These are phyloP conservation scores for Ichthyophthirius multifiliis DNA, from an alignment of 169 alveolate genomes.

Conservation along the genomic window DNA sequence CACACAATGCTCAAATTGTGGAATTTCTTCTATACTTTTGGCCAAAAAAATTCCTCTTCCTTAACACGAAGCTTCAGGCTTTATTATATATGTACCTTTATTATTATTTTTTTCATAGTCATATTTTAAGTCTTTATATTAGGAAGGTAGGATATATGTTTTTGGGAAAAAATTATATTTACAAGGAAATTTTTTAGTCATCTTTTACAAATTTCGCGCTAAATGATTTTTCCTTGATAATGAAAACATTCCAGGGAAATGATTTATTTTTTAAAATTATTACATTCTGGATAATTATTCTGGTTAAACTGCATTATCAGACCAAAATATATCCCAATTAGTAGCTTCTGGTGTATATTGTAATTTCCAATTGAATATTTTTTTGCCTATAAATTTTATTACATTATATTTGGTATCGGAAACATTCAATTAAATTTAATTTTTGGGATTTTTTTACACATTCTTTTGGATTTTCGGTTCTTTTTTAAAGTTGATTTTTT, in stretches of 20 bases:
- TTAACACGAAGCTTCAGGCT: conserved; percentile 74
- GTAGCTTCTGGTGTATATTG: conserved; percentile 26
- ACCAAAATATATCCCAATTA: conserved; percentile 79
- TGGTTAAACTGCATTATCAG: conserved; percentile 60
- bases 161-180: conserved; percentile 69
- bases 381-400: conserved; percentile 54
- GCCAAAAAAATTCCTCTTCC: conserved; percentile 79
- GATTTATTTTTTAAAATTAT: conserved; percentile 65
- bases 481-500: too few species aligned
- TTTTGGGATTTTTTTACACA: too few species aligned
- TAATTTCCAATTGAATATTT: conserved; percentile 41
- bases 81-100: conserved; percentile 62
- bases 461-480: too few species aligned
- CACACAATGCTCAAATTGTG: conserved; percentile 53
- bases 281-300: conserved; percentile 57
- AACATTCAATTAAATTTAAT: background rate
- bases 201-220: conserved; percentile 67
- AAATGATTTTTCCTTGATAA: conserved; percentile 69
- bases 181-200: conserved; percentile 61
- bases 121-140: conserved; percentile 51
- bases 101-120: conserved; percentile 42
- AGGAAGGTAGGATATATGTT: conserved; percentile 73
- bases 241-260: conserved; percentile 77
- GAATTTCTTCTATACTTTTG: conserved; percentile 40
- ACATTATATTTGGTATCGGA: conserved; percentile 59